phyloP scores from a whole-genome alignment of 2,329 filamentous ascomycete species.

The Epichloe amarillans region DNA sequence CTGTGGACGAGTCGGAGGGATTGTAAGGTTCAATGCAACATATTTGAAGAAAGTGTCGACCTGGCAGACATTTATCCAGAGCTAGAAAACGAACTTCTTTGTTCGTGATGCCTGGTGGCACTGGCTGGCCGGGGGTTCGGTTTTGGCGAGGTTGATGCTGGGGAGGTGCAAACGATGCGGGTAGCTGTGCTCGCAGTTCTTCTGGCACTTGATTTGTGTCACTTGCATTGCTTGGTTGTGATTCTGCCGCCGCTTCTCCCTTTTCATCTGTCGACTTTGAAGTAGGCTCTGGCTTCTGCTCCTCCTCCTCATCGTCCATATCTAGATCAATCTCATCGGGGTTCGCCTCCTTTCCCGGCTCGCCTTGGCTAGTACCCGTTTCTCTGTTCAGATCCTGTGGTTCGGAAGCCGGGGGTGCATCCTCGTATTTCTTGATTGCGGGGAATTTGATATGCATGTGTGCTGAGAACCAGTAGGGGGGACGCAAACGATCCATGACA shows the following conservation, averaged over 20 bases:
- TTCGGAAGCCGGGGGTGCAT: constrained; percentile 14
- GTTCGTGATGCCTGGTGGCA: constrained; percentile 64
- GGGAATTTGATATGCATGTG: constrained; percentile 84
- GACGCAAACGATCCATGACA: constrained; percentile 70
- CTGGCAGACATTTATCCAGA: constrained; percentile 77
- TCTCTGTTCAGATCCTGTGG: background rate
- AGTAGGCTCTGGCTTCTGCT: background rate
- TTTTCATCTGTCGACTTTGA: background rate
- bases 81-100: constrained; percentile 72
- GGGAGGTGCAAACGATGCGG: constrained; percentile 53
- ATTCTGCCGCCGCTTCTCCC: background rate
- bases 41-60: constrained; percentile 72
- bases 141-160: constrained; percentile 19
- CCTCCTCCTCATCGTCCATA: constrained; percentile 29
- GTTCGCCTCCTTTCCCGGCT: constrained; percentile 28
- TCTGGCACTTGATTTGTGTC: constrained; percentile 35
- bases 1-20: constrained; percentile 10
- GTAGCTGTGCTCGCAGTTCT: constrained; percentile 58
- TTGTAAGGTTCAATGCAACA: constrained; percentile 44
- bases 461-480: constrained; percentile 81
- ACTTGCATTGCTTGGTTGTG: background rate
- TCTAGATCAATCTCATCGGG: constrained; percentile 60
- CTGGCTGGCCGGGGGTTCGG: constrained; percentile 43
- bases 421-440: constrained; percentile 47
- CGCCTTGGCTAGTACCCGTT: background rate